A percentile compares a stretch with the other conserved stretches of the same genome.
Conservation (phyloP, 768 basidiomycete genomes). For the Strobilomyces echinocephalus region DNA sequence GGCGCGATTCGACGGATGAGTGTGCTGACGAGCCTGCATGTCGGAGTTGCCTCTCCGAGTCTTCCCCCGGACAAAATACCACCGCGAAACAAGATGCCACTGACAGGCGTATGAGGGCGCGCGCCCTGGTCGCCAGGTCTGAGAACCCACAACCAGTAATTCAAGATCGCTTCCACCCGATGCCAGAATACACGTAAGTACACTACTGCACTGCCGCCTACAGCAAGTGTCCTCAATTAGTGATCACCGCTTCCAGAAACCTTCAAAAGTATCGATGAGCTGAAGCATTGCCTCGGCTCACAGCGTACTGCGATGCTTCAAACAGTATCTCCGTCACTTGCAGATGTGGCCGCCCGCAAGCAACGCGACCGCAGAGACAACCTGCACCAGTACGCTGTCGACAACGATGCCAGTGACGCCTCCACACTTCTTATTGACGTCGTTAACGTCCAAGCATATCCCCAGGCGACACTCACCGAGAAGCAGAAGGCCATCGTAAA, state of each 20-base stretch:
- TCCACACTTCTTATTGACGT: not conserved
- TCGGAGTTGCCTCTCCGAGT: not conserved
- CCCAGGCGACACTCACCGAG: slow-evolving; percentile 23
- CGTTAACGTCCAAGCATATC: slow-evolving; percentile 24
- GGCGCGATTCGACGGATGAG: slow-evolving; percentile 60
- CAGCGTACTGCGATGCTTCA: slow-evolving; percentile 6
- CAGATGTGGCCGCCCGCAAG: slow-evolving; percentile 22
- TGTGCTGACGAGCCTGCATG: slow-evolving; percentile 43
- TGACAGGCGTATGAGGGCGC: no score
- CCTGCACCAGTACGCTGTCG: slow-evolving; percentile 9
- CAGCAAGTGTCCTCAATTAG: no score
- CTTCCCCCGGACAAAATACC: not conserved
- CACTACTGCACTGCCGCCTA: no score
- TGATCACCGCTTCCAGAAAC: not conserved
- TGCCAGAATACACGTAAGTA: no score
- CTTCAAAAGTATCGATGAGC: not conserved
- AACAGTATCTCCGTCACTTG: not conserved
- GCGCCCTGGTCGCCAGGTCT: no score
- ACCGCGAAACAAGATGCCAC: no score
- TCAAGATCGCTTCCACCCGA: no score
- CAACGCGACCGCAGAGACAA: slow-evolving; percentile 19
- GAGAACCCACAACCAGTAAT: no score
- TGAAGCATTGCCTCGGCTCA: not conserved
- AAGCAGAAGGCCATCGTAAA: slow-evolving; percentile 27
- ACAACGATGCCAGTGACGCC: not conserved